Percentiles rank a stretch among this genome's conserved stretches.
These are phyloP conservation scores for Hemisphaericaspora nanyangensis DNA, from an alignment of 805 yeast species.

Conservation along the genomic window DNA sequence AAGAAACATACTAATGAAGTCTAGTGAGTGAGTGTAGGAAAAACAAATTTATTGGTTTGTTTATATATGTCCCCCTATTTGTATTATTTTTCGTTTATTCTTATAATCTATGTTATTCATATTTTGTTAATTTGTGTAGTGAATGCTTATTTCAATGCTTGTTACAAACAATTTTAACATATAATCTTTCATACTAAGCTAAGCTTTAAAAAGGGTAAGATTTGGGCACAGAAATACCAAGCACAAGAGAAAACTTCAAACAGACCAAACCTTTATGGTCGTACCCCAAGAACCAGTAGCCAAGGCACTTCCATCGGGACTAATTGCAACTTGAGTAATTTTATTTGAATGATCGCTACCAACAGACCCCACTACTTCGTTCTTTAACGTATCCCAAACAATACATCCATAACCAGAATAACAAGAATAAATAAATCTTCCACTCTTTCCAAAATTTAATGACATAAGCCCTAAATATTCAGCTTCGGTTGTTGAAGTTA, in stretches of 20 bases:
- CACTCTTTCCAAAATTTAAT: constrained; percentile 68
- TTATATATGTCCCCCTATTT: neutral
- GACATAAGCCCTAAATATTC: constrained; percentile 77
- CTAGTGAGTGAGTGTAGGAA: constrained; percentile 7
- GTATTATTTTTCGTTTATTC: constrained; percentile 1
- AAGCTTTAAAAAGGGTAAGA: too few species aligned
- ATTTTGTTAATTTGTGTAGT: too few species aligned
- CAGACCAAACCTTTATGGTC: constrained; percentile 64
- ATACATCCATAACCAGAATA: constrained; percentile 73
- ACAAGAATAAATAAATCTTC: constrained; percentile 69
- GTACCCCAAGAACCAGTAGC: constrained; percentile 82
- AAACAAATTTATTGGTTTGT: neutral
- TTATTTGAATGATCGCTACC: constrained; percentile 43
- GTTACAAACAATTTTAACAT: too few species aligned
- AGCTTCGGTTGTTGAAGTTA: constrained; percentile 40
- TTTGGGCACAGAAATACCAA: too few species aligned
- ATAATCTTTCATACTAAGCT: too few species aligned
- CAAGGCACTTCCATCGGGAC: constrained; percentile 71
- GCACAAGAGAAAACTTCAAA: too few species aligned
- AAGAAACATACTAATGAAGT: constrained; percentile 55
- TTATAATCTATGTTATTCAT: too few species aligned
- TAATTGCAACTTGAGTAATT: constrained; percentile 58
- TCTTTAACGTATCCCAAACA: constrained; percentile 72
- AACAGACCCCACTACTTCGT: constrained; percentile 59
- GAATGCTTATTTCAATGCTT: too few species aligned